A percentile compares a stretch with the other conserved stretches of the same genome.
Conservation (phyloP, 2,329 filamentous ascomycete species). For the Sordariomycetes sp. region DNA sequence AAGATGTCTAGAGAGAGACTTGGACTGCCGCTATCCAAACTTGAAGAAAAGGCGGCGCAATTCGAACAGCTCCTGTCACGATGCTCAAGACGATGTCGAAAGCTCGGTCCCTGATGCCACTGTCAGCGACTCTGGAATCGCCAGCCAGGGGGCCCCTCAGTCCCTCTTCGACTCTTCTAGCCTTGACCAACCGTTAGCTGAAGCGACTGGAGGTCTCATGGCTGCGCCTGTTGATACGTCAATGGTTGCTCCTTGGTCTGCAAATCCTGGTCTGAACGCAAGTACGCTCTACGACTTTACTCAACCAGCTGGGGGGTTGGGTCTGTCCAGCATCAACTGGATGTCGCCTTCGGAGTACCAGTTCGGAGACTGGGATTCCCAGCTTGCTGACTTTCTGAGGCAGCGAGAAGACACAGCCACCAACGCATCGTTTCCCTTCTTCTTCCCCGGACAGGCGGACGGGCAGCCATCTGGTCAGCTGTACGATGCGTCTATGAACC, state of each 20-base stretch:
- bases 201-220: not conserved
- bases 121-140: too few relatives aligned
- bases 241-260: too few relatives aligned
- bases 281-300: not conserved
- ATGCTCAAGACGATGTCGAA: too few relatives aligned
- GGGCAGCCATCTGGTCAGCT: not conserved
- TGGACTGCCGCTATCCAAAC: not conserved
- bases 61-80: too few relatives aligned
- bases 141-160: too few relatives aligned
- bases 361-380: not conserved
- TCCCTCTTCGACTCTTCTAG: too few relatives aligned
- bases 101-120: too few relatives aligned
- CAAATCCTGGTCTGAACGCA: too few relatives aligned
- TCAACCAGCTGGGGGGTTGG: too few relatives aligned
- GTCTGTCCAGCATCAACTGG: slow-evolving; percentile 1
- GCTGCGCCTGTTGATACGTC: not conserved
- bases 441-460: not conserved
- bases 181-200: not conserved
- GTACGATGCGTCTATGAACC: not conserved
- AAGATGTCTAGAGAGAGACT: not conserved
- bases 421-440: not conserved
- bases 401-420: not conserved
- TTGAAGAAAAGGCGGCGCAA: too few relatives aligned
- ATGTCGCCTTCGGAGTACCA: not conserved
- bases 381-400: not conserved